Percentiles rank a stretch among this genome's conserved stretches.
Evolutionary conservation across 805 yeast genomes (phyloP).

Genomic region (Hanseniaspora taiwanica): DNA sequence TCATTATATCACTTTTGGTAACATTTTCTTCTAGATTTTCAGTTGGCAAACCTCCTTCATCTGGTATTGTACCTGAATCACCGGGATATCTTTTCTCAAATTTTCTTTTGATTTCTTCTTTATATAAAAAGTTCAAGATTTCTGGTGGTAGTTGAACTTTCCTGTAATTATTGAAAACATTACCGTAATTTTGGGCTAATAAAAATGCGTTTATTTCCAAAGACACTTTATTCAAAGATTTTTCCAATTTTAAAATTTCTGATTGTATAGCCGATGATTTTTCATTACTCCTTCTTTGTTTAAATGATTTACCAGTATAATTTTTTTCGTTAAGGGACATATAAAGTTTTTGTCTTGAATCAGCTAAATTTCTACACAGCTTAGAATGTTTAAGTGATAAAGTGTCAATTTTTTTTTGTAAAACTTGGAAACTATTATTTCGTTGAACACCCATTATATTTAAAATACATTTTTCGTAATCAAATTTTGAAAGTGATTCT

Average conservation of each 20-base stretch:
- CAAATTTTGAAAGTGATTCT: background rate
- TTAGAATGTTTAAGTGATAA: no score
- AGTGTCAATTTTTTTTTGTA: background rate
- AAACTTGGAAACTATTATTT: background rate
- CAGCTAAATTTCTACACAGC: background rate
- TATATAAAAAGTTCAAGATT: constrained; percentile 9
- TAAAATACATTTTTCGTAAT: background rate
- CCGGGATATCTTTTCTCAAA: background rate
- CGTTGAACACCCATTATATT: background rate
- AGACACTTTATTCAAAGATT: constrained; percentile 2
- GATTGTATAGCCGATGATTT: background rate
- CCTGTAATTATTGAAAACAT: constrained; percentile 15
- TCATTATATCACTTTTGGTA: constrained; percentile 6
- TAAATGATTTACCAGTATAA: no score
- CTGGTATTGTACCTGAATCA: no score
- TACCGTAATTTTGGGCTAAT: constrained; percentile 16
- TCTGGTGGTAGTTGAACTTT: constrained; percentile 13
- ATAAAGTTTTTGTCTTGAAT: background rate
- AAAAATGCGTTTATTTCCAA: constrained; percentile 12
- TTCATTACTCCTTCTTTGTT: no score
- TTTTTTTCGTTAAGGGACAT: no score
- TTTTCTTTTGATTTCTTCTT: constrained; percentile 4
- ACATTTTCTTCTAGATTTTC: background rate
- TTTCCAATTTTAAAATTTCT: background rate
- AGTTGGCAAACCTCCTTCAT: background rate